Base-by-base conservation (phyloP, 306 rosid species). In the Quercus variabilis region DNA sequence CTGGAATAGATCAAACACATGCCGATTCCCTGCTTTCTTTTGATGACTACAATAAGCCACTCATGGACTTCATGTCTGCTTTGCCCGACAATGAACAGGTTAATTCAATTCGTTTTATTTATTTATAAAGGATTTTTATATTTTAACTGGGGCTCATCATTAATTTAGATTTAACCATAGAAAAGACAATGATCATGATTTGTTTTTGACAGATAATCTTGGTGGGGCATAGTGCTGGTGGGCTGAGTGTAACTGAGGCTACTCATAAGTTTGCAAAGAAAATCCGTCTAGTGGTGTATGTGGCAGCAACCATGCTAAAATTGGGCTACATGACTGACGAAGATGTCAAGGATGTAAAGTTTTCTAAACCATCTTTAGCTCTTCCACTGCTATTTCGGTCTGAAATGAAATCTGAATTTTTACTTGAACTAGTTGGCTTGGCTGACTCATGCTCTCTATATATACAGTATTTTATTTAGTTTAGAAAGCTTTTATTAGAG, bases 211-310 rank as follows among this genome's bases (percentile, higher is more conserved):
- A 94, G 98, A 91, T 91, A 55, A 86, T 92, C 75, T 77, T 95
- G 84, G 99, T 95, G 60, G 99, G 98, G 10, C 98, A 91, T 54
- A 95, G 99, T 69, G 99, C 99, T 23, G 98, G 99, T 79, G 98
- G 99, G 73, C 79, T 92, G 64, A 92, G 90, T 70, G 80, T 92
- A 72, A 95, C 98, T 31, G 89, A 89, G 80, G 95, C 92, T 3
- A 85, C 90, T 83, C 89, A 83, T 43, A 90, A 85, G 77, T 95
- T 91, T 74, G 74, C 99, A 30, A 80, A 88, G 71, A 92, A 95
- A 82, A 83, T 95, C 80, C 72, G 80, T 0, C 74, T 92, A 51
- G 95, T 90, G 2, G 96, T 93, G 35, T 95, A 95, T 74, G 82
- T 90, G 28, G 99, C 94, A 55, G 99, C 98, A 18, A 95, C 98